Base-by-base conservation (phyloP, 805 yeast genomes). In the Metschnikowia cubensis region DNA sequence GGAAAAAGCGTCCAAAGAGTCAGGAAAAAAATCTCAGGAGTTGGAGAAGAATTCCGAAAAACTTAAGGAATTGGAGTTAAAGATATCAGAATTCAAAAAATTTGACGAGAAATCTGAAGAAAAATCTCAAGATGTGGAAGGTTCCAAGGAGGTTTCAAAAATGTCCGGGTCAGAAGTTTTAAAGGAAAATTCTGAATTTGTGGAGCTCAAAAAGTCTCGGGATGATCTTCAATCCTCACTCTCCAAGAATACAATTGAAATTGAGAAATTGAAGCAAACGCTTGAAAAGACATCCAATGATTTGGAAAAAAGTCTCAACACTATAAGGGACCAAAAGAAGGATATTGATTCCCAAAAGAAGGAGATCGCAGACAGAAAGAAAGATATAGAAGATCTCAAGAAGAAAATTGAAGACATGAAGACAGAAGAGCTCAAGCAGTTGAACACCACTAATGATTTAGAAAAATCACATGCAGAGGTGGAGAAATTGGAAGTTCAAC, bases 341-440 rank as follows among this genome's bases (percentile, higher is more conserved):
- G 35, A 43, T 10, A 37, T 59, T 14, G 50, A 54, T 31, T 53
- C 52, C 15, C 56, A 53, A 35, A 56, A 58, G 52, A 55, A 35
- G 18, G 18, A n/a, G 37, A 15, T 59, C 10, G 47, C 53, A 21
- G 54, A 52, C 15, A 54, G 52, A 33, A 56, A 58, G 52, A 55
- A 52, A 49, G 55, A 51, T 39, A 51, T 54, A 43, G 50, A 45
- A 14, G 14, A 15, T 47, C 50, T 54, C 46, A 55, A 53, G 47
- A 56, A 51, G 43, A 47, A 49, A 14, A 39, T 40, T 15, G 25
- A 45, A 0, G 33, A 33, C 10, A 34, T 45, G 8, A 37, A 35
- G 37, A 25, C 29, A 25, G 29, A 25, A 25, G 11, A 25, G 3
- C 29, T 25, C 11, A 25, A 25, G 8, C 29, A 25, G 29, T 11